Evolutionary conservation across 768 basidiomycete genomes (phyloP), one percentile per base, ranked within the genome.

Genomic region (Pisolithus sp.): DNA sequence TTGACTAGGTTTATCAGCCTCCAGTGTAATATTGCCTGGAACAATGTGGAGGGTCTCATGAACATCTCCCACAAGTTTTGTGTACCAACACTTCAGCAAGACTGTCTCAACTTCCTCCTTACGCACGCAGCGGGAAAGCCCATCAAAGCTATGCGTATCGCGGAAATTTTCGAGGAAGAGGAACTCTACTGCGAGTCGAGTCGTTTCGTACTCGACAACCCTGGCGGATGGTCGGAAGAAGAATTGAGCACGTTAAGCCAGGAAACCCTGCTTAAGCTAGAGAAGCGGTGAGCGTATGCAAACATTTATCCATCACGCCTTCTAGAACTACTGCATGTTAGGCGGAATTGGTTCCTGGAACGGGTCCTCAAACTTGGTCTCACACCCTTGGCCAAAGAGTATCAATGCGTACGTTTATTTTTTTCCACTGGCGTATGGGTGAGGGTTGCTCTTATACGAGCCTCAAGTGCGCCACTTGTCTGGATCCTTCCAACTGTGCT

Each of bases 261-360:
- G 48, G 85, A 86, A 50, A 97, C 94, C 0, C 73, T 89, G 10
- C 72, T 95, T 48, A 95, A 93, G 63, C 79, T 97, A 23, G 93
- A 95, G 68, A 91, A 90, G 67, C 75, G 90, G 88, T 81, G 52
- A 41, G 73, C 36, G 31, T 24, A 20, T 46, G 45, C 36, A 20
- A 34, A 31, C 20, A 31, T 9, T 17, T 17, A 20, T 7, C 45
- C 36, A 36, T 37, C 7, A 28, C 28, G 12, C 13, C 36, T 12
- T 49, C 4, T 46, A 24, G 15, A 26, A 17, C 20, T 53, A 41
- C 13, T 20, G 38, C 36, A 31, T 26, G 30, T 30, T 57, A 91
- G 92, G 34, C 80, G 94, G 52, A 94, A 85, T 49, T 96, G 93
- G 93, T 96, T 96, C 70, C 78, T 96, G 18, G 94, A 97, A 65